Evolutionary conservation across 1,284 basidiomycete species (phyloP).

Genomic region (Entoloma clypeatum): DNA sequence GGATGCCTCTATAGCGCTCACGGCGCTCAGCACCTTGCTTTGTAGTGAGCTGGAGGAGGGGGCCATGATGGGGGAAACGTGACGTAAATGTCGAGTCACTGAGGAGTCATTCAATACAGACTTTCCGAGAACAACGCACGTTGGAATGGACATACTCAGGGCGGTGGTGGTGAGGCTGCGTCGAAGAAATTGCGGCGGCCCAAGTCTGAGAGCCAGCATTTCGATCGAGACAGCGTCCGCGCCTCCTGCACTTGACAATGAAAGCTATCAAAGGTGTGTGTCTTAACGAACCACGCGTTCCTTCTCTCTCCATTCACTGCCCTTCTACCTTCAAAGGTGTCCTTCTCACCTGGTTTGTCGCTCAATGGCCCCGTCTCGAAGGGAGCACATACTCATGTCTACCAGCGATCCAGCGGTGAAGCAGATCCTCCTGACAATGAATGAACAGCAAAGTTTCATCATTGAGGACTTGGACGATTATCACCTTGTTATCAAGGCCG

Average conservation of each 20-base stretch:
- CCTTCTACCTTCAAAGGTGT: conserved; percentile 42
- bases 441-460: conserved; percentile 76
- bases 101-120: too few species aligned
- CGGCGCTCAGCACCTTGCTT: not conserved
- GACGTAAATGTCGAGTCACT: too few species aligned
- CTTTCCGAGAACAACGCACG: too few species aligned
- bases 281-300: not conserved
- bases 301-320: not conserved
- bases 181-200: too few species aligned
- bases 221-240: too few species aligned
- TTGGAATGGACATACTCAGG: too few species aligned
- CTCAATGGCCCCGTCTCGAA: not conserved
- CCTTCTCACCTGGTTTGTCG: conserved; percentile 67
- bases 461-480: conserved; percentile 86
- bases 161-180: too few species aligned
- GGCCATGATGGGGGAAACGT: too few species aligned
- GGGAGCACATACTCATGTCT: not conserved
- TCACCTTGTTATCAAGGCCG: conserved; percentile 79
- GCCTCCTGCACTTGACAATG: too few species aligned
- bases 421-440: conserved; percentile 81
- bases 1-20: conserved; percentile 62
- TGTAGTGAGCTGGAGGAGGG: not conserved
- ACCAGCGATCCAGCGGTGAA: conserved; percentile 85
- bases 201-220: too few species aligned
- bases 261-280: conserved; percentile 52